Conservation (phyloP, 23 red algal species). For the Pyropia haitanensis region DNA sequence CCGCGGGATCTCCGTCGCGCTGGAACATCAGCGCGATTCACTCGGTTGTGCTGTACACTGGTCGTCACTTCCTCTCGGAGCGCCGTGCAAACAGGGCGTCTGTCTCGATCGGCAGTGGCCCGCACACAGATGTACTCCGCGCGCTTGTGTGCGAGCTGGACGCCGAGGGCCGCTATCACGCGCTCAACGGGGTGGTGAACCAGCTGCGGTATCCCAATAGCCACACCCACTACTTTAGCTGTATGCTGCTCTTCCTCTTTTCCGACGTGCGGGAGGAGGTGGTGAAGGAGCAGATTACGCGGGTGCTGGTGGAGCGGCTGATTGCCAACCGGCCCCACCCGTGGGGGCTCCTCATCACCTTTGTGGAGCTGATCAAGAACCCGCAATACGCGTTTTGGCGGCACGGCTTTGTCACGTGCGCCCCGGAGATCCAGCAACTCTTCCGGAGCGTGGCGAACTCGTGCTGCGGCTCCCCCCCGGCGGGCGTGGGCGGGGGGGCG, state of each 20-base stretch:
- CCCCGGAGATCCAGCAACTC: conserved; percentile 74
- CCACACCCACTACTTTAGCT: conserved; percentile 87
- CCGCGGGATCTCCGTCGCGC: too few relatives aligned
- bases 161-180: conserved; percentile 64
- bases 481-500: too few relatives aligned
- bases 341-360: conserved; percentile 93
- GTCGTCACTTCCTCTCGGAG: conserved; percentile 16
- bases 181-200: conserved; percentile 75
- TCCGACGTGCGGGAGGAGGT: conserved; percentile 42
- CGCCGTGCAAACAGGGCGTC: too few relatives aligned
- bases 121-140: conserved; percentile 53
- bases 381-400: conserved; percentile 87
- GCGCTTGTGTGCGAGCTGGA: conserved; percentile 54
- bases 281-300: conserved; percentile 76
- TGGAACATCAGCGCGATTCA: conserved; percentile 39
- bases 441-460: conserved; percentile 85
- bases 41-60: conserved; percentile 82
- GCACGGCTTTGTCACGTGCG: conserved; percentile 69
- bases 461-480: conserved; percentile 33
- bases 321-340: conserved; percentile 95
- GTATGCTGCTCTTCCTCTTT: conserved; percentile 78
- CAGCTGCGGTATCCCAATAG: conserved; percentile 90
- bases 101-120: conserved; percentile 9
- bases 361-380: conserved; percentile 95
- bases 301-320: conserved; percentile 84